Conservation (phyloP, 108 stramenopile genomes). For the Tribonema minus region DNA sequence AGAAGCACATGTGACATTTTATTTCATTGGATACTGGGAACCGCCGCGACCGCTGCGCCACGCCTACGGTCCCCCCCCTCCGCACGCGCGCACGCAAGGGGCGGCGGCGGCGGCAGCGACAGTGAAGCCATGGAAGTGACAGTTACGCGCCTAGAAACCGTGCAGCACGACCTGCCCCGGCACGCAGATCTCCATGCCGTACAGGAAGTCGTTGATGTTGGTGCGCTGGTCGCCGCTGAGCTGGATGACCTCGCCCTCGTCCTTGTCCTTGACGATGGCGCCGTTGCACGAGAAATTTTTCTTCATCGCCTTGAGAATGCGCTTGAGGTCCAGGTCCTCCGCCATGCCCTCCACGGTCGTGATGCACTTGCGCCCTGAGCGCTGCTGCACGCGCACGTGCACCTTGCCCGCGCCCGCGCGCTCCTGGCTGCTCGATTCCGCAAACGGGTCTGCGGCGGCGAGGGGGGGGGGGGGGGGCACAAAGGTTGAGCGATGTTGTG, state of each 20-base stretch:
- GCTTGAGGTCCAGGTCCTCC: conserved; percentile 94
- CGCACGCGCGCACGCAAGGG: not conserved
- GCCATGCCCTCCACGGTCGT: conserved; percentile 91
- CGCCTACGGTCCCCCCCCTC: not conserved
- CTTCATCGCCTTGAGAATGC: conserved; percentile 97
- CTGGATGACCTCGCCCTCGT: conserved; percentile 92
- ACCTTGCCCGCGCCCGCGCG: conserved; percentile 62
- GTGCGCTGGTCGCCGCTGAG: conserved; percentile 94
- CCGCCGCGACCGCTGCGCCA: not conserved
- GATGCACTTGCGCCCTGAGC: conserved; percentile 97
- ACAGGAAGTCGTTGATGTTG: conserved; percentile 88
- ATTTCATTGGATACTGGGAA: no score
- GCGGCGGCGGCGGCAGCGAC: not conserved
- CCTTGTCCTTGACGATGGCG: conserved; percentile 88
- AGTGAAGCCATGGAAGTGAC: not conserved
- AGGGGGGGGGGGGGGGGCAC: no score
- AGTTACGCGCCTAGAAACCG: not conserved
- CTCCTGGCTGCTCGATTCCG: conserved; percentile 33
- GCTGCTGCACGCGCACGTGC: conserved; percentile 97
- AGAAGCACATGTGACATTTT: no score
- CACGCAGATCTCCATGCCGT: conserved; percentile 92
- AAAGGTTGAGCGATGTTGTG: no score
- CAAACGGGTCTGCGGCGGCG: conserved; percentile 46
- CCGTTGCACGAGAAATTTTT: conserved; percentile 98
- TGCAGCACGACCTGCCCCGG: conserved; percentile 56